These are phyloP conservation scores for Solanum chiquidenum DNA, from an alignment of 257 asterid species.

Conservation along the genomic window DNA sequence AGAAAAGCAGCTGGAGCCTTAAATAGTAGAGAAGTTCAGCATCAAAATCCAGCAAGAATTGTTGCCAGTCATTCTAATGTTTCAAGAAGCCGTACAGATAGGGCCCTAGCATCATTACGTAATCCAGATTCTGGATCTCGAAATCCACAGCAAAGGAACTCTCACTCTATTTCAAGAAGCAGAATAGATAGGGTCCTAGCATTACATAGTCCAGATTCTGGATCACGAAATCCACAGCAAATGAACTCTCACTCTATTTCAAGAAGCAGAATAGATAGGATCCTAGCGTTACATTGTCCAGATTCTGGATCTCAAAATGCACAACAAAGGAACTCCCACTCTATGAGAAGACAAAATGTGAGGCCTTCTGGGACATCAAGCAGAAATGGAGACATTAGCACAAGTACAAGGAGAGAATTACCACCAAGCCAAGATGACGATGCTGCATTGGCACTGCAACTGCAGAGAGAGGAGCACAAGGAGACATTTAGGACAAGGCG, in stretches of 20 bases:
- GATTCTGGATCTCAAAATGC: slow-evolving; percentile 11
- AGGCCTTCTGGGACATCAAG: slow-evolving; percentile 12
- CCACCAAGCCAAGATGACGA: slow-evolving; percentile 28
- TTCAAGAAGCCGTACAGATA: slow-evolving; percentile 17
- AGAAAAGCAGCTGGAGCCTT: slow-evolving; percentile 32
- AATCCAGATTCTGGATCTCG: slow-evolving; percentile 24
- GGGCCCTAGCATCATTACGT: slow-evolving; percentile 2
- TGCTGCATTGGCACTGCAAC: slow-evolving; percentile 77
- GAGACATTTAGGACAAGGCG: slow-evolving; percentile 21
- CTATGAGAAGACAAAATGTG: slow-evolving; percentile 10
- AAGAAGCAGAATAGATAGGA: slow-evolving; percentile 1
- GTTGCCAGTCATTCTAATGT: neutral
- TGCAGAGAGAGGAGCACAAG: slow-evolving; percentile 84
- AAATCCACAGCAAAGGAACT: neutral
- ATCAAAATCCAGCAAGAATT: neutral
- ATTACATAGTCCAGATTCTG: slow-evolving; percentile 23
- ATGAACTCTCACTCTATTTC: neutral
- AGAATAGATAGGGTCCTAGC: slow-evolving; percentile 16
- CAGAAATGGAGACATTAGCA: slow-evolving; percentile 1
- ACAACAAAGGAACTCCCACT: slow-evolving; percentile 18
- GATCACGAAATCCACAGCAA: neutral
- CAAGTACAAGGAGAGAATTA: neutral
- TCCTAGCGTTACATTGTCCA: slow-evolving; percentile 17
- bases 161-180: too few relatives aligned
- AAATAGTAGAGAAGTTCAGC: slow-evolving; percentile 8